A percentile compares a stretch with the other conserved stretches of the same genome.
phyloP scores from a whole-genome alignment of 176 grass and related monocot species.

The Musa schizocarpa region DNA sequence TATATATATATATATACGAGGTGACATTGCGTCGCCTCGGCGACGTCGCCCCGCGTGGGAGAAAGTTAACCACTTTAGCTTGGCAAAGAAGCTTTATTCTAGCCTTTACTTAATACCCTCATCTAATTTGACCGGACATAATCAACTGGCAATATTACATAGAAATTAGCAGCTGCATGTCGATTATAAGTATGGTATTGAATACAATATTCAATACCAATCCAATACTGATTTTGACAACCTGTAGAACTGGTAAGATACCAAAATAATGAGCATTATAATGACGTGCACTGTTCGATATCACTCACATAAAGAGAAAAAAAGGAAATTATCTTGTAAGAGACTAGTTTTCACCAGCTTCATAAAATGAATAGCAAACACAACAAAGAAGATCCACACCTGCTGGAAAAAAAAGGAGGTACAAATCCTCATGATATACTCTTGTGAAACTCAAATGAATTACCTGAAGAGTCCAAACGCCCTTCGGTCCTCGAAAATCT shows the following conservation, averaged over 20 bases:
- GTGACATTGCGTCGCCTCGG: no score
- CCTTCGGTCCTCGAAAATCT: constrained; percentile 93
- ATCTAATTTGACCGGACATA: not conserved
- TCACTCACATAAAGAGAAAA: not conserved
- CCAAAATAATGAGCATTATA: no score
- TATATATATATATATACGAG: no score
- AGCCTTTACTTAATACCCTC: not conserved
- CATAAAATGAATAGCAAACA: not conserved
- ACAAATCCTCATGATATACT: no score
- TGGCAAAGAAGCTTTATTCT: not conserved
- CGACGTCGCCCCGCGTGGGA: no score
- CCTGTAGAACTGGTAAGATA: no score
- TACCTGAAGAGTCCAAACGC: constrained; percentile 98
- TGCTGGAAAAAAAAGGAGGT: not conserved
- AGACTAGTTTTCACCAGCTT: not conserved
- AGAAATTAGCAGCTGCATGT: not conserved
- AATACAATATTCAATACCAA: no score
- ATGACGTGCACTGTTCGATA: no score
- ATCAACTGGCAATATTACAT: not conserved
- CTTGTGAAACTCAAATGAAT: not conserved
- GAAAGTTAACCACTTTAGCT: not conserved
- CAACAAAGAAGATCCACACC: not conserved
- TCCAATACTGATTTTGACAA: no score
- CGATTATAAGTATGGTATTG: not conserved
- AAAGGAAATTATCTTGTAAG: no score